Evolutionary conservation across 2,329 filamentous ascomycete species (phyloP).

Genomic region (Akanthomyces uredinophilus): DNA sequence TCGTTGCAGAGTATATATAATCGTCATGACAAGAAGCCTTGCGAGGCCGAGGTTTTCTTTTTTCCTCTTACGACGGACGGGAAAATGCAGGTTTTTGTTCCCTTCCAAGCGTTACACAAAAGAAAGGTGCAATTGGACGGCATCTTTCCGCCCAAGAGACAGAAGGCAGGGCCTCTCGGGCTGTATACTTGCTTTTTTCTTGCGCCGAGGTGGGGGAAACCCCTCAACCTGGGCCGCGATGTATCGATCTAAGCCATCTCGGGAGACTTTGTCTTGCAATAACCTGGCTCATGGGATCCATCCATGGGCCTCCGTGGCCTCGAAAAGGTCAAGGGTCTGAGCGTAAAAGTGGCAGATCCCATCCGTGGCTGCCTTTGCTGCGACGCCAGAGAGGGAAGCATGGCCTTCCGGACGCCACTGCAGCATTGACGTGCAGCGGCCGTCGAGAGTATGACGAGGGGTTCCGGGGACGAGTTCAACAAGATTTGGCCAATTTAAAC

Average conservation of each 20-base stretch:
- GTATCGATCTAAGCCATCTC: background rate
- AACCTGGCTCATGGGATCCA: no score
- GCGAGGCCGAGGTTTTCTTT: background rate
- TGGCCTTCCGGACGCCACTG: background rate
- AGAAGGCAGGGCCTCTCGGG: background rate
- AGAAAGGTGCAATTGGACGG: background rate
- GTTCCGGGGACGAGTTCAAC: background rate
- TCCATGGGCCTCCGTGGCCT: background rate
- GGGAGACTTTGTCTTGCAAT: background rate
- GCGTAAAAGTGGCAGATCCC: constrained; percentile 1
- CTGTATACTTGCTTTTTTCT: background rate
- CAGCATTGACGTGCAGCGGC: background rate
- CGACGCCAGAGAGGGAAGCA: background rate
- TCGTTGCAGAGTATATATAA: background rate
- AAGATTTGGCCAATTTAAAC: background rate
- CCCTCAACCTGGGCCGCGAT: background rate
- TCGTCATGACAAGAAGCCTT: background rate
- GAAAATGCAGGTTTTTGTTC: background rate
- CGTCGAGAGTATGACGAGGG: background rate
- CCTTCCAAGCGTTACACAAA: background rate
- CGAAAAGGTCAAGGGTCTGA: background rate
- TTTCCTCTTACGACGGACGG: background rate
- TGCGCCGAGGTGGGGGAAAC: background rate
- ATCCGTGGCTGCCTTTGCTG: background rate
- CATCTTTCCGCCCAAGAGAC: background rate